phyloP scores from a whole-genome alignment of 169 alveolate species.

The Eimeria praecox region DNA sequence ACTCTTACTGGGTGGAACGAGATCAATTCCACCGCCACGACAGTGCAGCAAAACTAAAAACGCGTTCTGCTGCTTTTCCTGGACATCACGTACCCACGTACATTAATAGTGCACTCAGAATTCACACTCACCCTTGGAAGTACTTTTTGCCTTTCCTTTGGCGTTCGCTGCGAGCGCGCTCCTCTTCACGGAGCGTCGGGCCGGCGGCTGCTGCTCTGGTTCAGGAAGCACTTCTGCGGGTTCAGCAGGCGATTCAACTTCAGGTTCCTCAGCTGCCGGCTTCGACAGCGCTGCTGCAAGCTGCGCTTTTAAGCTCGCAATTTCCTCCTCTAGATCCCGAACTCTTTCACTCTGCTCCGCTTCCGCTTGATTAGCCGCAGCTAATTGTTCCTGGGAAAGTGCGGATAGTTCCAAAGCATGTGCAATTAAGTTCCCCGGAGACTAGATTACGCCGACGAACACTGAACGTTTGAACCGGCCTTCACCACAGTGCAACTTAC shows the following conservation, averaged over 20 bases:
- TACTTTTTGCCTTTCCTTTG: slow-evolving; percentile 32
- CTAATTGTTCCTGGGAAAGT: slow-evolving; percentile 48
- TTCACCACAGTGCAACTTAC: neutral
- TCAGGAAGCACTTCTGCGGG: slow-evolving; percentile 43
- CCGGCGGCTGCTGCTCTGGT: slow-evolving; percentile 7
- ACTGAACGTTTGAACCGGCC: slow-evolving; percentile 51
- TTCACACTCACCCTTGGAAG: slow-evolving; percentile 19
- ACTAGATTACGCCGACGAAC: slow-evolving; percentile 58
- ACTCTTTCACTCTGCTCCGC: slow-evolving; percentile 71
- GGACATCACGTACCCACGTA: neutral
- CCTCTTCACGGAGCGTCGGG: slow-evolving; percentile 23
- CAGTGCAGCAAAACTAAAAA: neutral
- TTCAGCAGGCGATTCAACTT: slow-evolving; percentile 17
- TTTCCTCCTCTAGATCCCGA: slow-evolving; percentile 43
- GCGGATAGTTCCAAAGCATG: neutral
- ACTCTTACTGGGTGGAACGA: neutral
- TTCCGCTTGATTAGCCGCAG: slow-evolving; percentile 58
- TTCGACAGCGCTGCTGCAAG: slow-evolving; percentile 47
- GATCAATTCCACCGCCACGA: neutral
- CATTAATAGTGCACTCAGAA: neutral
- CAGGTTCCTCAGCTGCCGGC: slow-evolving; percentile 42
- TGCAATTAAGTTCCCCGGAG: slow-evolving; percentile 48
- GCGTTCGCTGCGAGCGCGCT: slow-evolving; percentile 22
- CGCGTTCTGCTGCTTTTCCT: neutral
- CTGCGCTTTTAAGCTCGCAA: slow-evolving; percentile 17